Conservation (phyloP, 352 stramenopile species). For the Phytophthora citrophthora region DNA sequence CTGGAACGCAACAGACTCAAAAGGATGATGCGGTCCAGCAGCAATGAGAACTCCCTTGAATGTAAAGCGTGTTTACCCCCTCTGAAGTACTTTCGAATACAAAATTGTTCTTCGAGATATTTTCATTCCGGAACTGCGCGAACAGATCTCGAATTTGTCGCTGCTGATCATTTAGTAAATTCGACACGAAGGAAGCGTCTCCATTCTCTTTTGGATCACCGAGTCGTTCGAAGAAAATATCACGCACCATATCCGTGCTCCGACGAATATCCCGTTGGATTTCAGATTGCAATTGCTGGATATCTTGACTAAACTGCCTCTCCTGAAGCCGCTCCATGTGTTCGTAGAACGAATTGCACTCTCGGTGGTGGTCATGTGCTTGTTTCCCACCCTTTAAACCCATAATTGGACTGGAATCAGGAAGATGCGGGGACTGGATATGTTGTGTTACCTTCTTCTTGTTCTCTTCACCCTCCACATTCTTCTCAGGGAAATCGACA, state of each 20-base stretch:
- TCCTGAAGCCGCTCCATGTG: conserved; percentile 17
- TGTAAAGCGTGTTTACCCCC: conserved; percentile 1
- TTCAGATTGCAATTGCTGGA: conserved; percentile 9
- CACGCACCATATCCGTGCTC: conserved; percentile 7
- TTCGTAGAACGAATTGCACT: conserved; percentile 13
- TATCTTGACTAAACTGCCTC: conserved; percentile 19
- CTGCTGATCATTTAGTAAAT: conserved; percentile 21
- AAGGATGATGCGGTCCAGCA: conserved; percentile 1
- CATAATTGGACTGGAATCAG: neutral
- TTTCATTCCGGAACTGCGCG: conserved; percentile 10
- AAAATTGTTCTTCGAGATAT: neutral
- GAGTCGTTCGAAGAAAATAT: conserved; percentile 19
- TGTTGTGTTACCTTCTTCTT: neutral
- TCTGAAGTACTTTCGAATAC: neutral
- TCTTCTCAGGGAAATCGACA: conserved; percentile 13
- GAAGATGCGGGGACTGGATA: conserved; percentile 2
- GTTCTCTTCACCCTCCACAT: neutral
- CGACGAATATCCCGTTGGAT: conserved; percentile 18
- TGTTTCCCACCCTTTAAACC: neutral
- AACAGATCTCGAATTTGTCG: conserved; percentile 15
- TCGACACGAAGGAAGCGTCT: conserved; percentile 20
- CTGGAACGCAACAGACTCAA: neutral
- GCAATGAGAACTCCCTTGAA: neutral
- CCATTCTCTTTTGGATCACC: conserved; percentile 8
- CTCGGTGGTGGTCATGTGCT: neutral